A percentile compares a stretch with the other conserved stretches of the same genome.
Conservation (phyloP, 345 rosid genomes). For the Brassica nigra region DNA sequence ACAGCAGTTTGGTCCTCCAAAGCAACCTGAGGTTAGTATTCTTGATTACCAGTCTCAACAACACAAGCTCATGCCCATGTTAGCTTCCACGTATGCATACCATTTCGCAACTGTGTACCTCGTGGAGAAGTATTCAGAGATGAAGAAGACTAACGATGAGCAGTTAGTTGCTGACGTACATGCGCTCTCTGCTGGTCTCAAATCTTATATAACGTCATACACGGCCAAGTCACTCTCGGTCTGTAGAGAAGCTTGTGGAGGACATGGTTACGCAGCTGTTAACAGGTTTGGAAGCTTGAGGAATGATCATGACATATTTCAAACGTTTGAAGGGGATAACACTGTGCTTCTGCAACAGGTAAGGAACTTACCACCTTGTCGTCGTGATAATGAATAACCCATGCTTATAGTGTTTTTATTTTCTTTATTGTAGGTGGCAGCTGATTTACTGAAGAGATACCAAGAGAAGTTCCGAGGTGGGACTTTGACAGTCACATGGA, state of each 20-base stretch:
- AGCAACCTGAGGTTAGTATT: constrained; percentile 93
- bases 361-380: constrained; percentile 18
- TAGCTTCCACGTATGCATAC: constrained; percentile 92
- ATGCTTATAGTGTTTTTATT: neutral
- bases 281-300: constrained; percentile 96
- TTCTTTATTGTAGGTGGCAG: constrained; percentile 71
- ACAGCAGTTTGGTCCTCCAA: constrained; percentile 96
- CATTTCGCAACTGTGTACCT: constrained; percentile 76
- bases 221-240: constrained; percentile 81
- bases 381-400: neutral
- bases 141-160: constrained; percentile 79
- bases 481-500: constrained; percentile 93
- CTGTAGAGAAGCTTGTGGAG: constrained; percentile 98
- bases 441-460: constrained; percentile 85
- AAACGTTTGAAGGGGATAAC: constrained; percentile 99
- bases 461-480: constrained; percentile 95
- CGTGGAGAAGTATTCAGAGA: constrained; percentile 77
- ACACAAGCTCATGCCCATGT: constrained; percentile 99
- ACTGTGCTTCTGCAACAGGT: constrained; percentile 97
- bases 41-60: constrained; percentile 99
- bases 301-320: constrained; percentile 95
- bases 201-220: constrained; percentile 88
- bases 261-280: constrained; percentile 99
- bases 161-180: constrained; percentile 89
- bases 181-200: constrained; percentile 92